Conservation (phyloP, 257 asterid species). For the Mitragyna speciosa region DNA sequence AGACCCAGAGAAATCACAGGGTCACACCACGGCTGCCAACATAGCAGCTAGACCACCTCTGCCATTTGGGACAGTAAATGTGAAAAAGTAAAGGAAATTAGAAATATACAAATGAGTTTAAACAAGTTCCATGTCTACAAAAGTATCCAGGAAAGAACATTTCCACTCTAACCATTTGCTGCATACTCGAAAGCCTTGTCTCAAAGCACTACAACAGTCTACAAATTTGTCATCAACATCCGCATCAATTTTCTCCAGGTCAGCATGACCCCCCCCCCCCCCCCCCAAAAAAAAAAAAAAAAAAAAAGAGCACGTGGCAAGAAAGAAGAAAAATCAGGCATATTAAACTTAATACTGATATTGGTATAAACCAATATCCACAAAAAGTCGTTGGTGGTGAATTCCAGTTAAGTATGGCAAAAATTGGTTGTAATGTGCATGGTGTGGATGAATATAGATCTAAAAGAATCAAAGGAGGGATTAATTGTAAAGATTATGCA, state of each 20-base stretch:
- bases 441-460: background rate
- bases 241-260: background rate
- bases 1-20: background rate
- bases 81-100: background rate
- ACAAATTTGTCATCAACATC: constrained; percentile 6
- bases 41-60: background rate
- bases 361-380: background rate
- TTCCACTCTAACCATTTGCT: background rate
- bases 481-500: background rate
- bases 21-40: background rate
- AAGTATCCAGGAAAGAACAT: background rate
- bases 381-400: background rate
- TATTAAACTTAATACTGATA: background rate
- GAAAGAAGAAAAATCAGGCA: background rate
- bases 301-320: background rate
- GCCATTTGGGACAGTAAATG: background rate
- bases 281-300: no score
- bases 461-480: background rate
- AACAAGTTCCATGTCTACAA: background rate
- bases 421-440: background rate
- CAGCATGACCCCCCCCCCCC: no score
- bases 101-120: background rate
- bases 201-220: background rate
- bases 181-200: background rate
- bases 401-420: background rate